Evolutionary conservation across 495 filamentous ascomycete species (phyloP).

Genomic region (Durotheca rogersii): DNA sequence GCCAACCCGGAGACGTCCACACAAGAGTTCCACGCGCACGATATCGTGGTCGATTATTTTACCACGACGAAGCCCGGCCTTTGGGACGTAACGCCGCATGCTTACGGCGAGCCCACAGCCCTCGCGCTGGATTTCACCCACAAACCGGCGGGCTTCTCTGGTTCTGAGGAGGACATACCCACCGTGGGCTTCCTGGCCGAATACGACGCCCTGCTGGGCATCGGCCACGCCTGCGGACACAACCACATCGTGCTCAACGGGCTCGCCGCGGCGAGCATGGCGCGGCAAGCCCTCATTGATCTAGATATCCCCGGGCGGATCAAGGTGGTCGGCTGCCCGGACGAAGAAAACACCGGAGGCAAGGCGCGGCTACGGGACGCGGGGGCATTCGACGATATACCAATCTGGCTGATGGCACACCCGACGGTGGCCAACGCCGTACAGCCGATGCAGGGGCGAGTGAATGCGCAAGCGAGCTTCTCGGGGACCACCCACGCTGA

Average conservation of each 20-base stretch:
- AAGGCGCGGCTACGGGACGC: slow-evolving; percentile 55
- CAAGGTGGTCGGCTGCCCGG: slow-evolving; percentile 56
- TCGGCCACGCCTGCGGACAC: slow-evolving; percentile 52
- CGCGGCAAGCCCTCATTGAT: slow-evolving; percentile 41
- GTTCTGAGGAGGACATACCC: slow-evolving; percentile 36
- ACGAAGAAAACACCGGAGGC: slow-evolving; percentile 59
- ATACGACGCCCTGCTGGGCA: slow-evolving; percentile 48
- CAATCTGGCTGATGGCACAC: slow-evolving; percentile 58
- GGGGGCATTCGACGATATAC: slow-evolving; percentile 54
- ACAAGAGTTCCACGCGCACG: slow-evolving; percentile 48
- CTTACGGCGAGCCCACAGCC: slow-evolving; percentile 44
- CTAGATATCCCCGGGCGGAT: slow-evolving; percentile 50
- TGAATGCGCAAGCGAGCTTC: slow-evolving; percentile 23
- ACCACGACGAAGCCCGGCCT: slow-evolving; percentile 33
- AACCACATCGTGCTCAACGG: slow-evolving; percentile 50
- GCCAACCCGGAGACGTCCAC: slow-evolving; percentile 50
- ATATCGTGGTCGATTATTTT: slow-evolving; percentile 50
- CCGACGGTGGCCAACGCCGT: slow-evolving; percentile 24
- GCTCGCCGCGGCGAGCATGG: slow-evolving; percentile 45
- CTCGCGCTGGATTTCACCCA: slow-evolving; percentile 42
- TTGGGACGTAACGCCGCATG: slow-evolving; percentile 45
- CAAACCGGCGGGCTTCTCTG: slow-evolving; percentile 40
- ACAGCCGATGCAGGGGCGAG: slow-evolving; percentile 30
- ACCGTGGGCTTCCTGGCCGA: slow-evolving; percentile 48
- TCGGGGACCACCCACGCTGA: slow-evolving; percentile 15